Base-by-base conservation (phyloP, 2,329 filamentous ascomycete species). In the Penicillium oxalicum region DNA sequence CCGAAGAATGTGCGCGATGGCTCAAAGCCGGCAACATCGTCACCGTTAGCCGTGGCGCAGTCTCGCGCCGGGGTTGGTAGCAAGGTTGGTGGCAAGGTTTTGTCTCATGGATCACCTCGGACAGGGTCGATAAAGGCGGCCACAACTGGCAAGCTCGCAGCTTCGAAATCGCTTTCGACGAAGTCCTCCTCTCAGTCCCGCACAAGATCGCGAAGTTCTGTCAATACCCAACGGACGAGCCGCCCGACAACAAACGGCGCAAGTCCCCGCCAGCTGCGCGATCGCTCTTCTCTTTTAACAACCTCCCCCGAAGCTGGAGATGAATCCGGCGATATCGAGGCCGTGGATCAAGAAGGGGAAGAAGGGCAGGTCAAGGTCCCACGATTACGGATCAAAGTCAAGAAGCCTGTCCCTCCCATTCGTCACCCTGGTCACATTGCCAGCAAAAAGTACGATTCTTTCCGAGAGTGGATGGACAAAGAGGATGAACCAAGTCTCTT, bases 391-490 rank as follows among this genome's bases (percentile, higher is more conserved):
- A 74, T 81, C 41, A 75, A 74, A 54, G 69, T 81, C 25, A 74
- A 73, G 52, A 76, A 75, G 58, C 77, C 77, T 13, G 70, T 73
- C 27, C 67, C 76, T 27, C 69, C 71, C 5, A 69, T 77, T 44
- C 73, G 76, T 25, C 76, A 80, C 54, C 78, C 78, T 11, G 70
- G 70, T 26, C 76, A 81, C 52, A 67, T 76, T 13, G 64, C 70
- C 8, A 62, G 67, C 35, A 70, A 70, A 34, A 74, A 74, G 56
- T 74, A 73, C 55, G 54, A 67, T n/a, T 77, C 77, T 0, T 79
- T 82, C 57, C 65, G 81, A 78, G 72, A 87, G 78, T 79, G 88
- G 87, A 56, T 81, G n/a, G 70, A 77, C 48, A 67, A 72, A 38
- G 76, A 79, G 51, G 75, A 76, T 53, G 50, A 61, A 25, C 69